Base-by-base conservation (phyloP, 164 flowering plant genomes). In the Magnolia kwangsiensis region DNA sequence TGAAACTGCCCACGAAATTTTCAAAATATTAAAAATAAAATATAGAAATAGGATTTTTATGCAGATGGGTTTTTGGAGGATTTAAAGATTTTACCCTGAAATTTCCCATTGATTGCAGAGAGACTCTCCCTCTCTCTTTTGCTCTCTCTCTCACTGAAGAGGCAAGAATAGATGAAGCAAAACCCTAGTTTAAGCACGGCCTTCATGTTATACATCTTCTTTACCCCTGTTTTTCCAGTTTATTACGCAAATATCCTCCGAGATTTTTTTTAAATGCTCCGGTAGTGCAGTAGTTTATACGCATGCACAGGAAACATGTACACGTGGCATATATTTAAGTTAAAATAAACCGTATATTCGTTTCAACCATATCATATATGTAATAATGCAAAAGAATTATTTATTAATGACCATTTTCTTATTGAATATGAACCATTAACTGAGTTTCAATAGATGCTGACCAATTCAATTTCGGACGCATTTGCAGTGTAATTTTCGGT, bases 1-100 rank as follows among this genome's bases (percentile, higher is more conserved):
- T 82, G 81, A 63, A 79, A 79, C 78, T 80, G 78, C 68, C 3
- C 19, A 45, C 50, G 16, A 51, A 55, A 24, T 11, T 16, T 10
- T 16, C 13, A 55, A 55, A 16, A 55, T 7, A 55, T 55, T 10
- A 16, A 55, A 55, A 55, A 10, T 13, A 10, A 55, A 16, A 55
- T 55, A 55, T 10, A 10, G 61, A 55, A 55, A 55, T 16, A 10
- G 61, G 61, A 55, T 55, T 14, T 55, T 1, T 14, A 14, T 55
- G 59, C 11, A 55, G 16, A 55, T 16, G 61, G 16, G 61, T 10
- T 16, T 10, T 55, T 55, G 61, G 18, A 55, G 18, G 61, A 10
- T 2, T 55, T 55, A 8, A 55, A 1, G 16, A 55, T 55, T 10
- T 55, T 55, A 55, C 61, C 61, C 61, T 55, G 61, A 55, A 10